phyloP scores from a whole-genome alignment of 2,329 filamentous ascomycete species.

The Lasiodiplodia hormozganensis region DNA sequence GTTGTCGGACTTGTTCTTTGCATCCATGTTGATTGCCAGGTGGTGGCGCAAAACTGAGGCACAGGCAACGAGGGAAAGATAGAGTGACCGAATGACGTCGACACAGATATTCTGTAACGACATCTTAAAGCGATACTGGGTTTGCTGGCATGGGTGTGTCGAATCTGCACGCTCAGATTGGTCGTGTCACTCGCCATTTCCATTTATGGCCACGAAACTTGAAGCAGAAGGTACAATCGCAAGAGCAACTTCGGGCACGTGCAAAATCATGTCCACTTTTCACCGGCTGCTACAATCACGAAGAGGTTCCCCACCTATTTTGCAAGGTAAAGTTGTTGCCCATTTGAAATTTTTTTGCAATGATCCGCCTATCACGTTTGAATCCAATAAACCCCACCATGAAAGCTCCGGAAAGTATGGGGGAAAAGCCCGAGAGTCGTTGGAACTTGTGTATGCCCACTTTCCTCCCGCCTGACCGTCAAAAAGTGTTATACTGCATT shows the following conservation, averaged over 20 bases:
- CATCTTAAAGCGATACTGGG: no score
- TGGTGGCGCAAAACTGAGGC: neutral
- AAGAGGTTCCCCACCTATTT: neutral
- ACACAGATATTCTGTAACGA: no score
- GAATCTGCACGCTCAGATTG: neutral
- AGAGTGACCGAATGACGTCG: neutral
- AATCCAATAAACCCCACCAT: no score
- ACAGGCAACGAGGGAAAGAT: neutral
- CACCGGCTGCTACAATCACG: neutral
- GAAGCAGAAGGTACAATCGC: no score
- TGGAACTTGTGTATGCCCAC: no score
- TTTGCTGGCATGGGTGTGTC: neutral
- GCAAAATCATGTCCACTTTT: neutral
- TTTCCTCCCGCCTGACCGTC: no score
- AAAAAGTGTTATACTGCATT: no score
- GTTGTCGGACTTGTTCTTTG: neutral
- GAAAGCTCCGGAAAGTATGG: no score
- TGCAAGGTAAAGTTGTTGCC: neutral
- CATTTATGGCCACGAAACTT: neutral
- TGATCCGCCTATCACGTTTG: no score
- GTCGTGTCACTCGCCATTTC: neutral
- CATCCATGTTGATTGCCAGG: neutral
- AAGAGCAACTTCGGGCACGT: no score
- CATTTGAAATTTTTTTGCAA: no score
- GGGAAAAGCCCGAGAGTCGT: no score